Percentiles rank a stretch among this genome's conserved stretches.
Evolutionary conservation across 2,329 filamentous ascomycete species (phyloP).

Genomic region (Aciculosporium take): DNA sequence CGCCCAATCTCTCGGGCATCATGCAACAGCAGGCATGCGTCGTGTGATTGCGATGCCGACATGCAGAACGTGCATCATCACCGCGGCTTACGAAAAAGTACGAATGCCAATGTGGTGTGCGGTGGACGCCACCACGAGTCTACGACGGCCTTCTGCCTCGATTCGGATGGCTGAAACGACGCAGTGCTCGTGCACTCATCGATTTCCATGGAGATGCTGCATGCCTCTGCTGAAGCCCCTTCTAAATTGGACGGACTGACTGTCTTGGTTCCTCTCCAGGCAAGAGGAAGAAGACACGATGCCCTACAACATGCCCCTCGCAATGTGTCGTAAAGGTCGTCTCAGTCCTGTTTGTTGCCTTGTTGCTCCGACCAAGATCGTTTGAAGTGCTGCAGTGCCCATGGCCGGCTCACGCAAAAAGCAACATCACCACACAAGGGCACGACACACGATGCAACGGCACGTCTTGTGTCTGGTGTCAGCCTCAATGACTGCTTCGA

Average conservation of each 20-base stretch:
- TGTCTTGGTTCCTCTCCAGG: no score
- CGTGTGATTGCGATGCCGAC: no score
- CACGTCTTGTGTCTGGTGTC: neutral
- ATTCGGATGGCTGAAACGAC: constrained; percentile 3
- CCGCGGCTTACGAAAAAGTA: no score
- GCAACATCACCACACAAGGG: constrained; percentile 1
- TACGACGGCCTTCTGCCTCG: neutral
- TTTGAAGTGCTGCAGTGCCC: neutral
- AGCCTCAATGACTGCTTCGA: neutral
- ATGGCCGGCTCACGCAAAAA: neutral
- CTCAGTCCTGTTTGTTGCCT: neutral
- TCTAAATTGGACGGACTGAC: no score
- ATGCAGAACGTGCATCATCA: no score
- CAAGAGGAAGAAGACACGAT: no score
- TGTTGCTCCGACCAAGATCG: neutral
- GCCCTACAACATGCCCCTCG: no score
- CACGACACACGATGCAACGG: neutral
- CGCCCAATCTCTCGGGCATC: no score
- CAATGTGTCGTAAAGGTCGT: no score
- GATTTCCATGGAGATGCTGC: neutral
- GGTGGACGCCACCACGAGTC: neutral
- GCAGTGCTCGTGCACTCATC: neutral
- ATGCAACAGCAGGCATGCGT: no score
- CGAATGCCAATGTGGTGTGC: neutral
- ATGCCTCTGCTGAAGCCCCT: neutral